Evolutionary conservation across 139 green algal species (phyloP).

Genomic region (Penium margaritaceum): DNA sequence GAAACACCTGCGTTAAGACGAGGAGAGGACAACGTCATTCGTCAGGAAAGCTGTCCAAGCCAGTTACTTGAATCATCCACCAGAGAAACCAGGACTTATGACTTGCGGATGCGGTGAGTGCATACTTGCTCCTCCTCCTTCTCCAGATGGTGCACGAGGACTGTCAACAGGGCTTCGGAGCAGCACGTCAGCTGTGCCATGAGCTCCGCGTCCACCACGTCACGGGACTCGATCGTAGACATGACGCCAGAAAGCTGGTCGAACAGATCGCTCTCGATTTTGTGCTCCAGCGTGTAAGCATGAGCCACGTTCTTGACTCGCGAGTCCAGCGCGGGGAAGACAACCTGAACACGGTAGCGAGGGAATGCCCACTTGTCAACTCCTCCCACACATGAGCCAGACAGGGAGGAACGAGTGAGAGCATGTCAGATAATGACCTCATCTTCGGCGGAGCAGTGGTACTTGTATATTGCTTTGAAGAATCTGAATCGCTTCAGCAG

Average conservation of each 20-base stretch:
- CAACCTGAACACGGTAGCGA: no score
- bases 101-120: no score
- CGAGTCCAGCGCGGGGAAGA: conserved; percentile 52
- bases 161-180: conserved; percentile 65
- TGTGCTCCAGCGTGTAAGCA: conserved; percentile 36
- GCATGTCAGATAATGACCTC: conserved; percentile 35
- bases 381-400: no score
- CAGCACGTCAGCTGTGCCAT: conserved; percentile 41
- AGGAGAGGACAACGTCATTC: background rate
- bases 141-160: conserved; percentile 79
- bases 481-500: conserved; percentile 34
- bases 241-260: conserved; percentile 42
- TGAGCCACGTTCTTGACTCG: conserved; percentile 39
- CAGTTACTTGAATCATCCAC: background rate
- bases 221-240: background rate
- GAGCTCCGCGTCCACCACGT: conserved; percentile 18
- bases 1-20: conserved; percentile 64
- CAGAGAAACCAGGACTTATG: background rate
- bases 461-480: conserved; percentile 37
- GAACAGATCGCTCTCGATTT: conserved; percentile 69
- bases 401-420: no score
- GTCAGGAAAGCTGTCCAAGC: background rate
- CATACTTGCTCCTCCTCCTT: conserved; percentile 87
- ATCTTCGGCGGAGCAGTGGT: conserved; percentile 45
- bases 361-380: no score